Base-by-base conservation (phyloP, 1,139 yeast species). In the Geotrichum macrosporum region DNA sequence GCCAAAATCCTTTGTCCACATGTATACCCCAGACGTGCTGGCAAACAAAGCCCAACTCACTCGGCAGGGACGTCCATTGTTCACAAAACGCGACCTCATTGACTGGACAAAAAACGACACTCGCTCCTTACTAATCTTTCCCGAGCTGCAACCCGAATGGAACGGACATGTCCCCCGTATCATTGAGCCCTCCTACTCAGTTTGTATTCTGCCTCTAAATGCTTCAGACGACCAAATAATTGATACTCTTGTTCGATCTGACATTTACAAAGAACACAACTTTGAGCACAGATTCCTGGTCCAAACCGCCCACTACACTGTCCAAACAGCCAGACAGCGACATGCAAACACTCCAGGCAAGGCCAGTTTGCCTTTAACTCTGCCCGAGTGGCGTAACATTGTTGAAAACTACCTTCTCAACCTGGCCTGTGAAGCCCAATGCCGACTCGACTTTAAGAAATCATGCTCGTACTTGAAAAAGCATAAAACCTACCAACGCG, bases 21-120 rank as follows among this genome's bases (percentile, higher is more conserved):
- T 77, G 76, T 79, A 79, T 59, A 66, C 79, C 0, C 74, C 78
- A 1, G 78, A 77, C 44, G 63, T 75, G 15, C 53, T 61, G 10
- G 33, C 34, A 13, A 31, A 40, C 38, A 27, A 40, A 8, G 29
- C 32, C 3, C 36, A 22, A n/a, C 54, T 72, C 24, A 61, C 72
- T 19, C 66, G 74, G 10, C 71, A 74, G 50, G 84, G 82, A 3
- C 69, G 85, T 33, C 85, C 86, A 8, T 61, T 63, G 31, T 80
- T 78, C 62, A 78, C 84, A 0, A 75, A 74, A 53, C 67, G 85
- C 43, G 76, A 74, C 13, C 64, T 81, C 35, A 67, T 77, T 31
- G 82, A 79, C 60, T 81, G 87, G 87, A 77, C 73, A 40, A 58
- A 78, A 45, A 81, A 81, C 60, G 86, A 80, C 58, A 65, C 77